These are phyloP conservation scores for Castanopsis chinensis DNA, from an alignment of 306 rosid genomes.

Conservation along the genomic window DNA sequence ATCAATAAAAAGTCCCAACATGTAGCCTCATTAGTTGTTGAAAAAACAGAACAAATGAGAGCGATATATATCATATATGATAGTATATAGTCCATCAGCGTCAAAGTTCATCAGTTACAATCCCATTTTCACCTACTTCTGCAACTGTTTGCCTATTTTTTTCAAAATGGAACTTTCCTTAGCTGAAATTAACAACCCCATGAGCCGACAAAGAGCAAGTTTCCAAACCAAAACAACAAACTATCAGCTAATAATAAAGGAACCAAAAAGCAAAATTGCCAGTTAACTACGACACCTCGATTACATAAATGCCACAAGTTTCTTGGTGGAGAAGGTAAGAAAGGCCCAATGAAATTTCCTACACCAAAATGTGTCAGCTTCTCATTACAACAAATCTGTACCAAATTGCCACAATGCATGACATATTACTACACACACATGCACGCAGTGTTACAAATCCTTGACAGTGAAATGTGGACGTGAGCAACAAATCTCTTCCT, in stretches of 20 bases:
- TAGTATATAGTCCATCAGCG: no score
- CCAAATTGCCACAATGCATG: background rate
- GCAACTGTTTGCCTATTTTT: no score
- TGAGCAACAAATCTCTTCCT: background rate
- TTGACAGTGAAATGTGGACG: background rate
- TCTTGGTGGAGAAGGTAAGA: slow-evolving; percentile 2
- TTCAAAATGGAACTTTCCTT: no score
- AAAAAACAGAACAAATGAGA: background rate
- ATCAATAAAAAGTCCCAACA: background rate
- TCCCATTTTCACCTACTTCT: no score
- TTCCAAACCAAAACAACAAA: background rate
- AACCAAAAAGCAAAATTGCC: background rate
- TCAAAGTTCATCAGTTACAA: no score
- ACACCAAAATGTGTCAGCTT: background rate
- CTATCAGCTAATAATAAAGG: background rate
- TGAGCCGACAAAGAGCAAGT: no score
- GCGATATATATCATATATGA: no score
- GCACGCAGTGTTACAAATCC: background rate
- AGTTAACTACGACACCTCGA: background rate
- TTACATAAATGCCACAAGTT: background rate
- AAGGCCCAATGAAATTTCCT: background rate
- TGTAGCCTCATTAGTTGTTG: background rate
- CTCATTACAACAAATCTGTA: background rate
- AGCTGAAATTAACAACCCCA: no score
- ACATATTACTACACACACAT: background rate